Conservation (phyloP, 371 early-diverging fungal species). For the Batkoa obscura region DNA sequence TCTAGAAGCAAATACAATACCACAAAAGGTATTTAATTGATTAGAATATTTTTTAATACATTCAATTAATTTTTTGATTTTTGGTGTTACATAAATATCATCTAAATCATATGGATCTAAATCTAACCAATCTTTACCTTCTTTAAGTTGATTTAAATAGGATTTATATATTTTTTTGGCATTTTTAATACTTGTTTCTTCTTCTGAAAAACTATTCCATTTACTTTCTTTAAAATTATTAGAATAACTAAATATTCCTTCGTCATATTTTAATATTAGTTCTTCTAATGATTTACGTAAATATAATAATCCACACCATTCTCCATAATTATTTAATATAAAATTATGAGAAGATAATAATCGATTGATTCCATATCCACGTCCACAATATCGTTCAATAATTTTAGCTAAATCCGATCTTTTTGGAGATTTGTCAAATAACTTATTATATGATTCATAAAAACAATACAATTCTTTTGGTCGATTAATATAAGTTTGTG, state of each 20-base stretch:
- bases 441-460: too few species aligned
- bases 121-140: neutral
- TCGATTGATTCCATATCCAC: conserved; percentile 15
- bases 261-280: conserved; percentile 7
- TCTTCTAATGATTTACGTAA: conserved; percentile 22
- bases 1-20: conserved; percentile 65
- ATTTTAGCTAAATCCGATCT: too few species aligned
- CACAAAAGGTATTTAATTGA: conserved; percentile 31
- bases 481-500: conserved; percentile 17
- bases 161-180: conserved; percentile 11
- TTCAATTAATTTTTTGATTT: conserved; percentile 32
- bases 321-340: conserved; percentile 29
- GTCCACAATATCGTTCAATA: too few species aligned
- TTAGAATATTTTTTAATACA: too few species aligned
- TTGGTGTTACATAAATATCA: conserved; percentile 24
- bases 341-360: conserved; percentile 15
- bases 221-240: too few species aligned
- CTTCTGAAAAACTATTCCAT: conserved; percentile 8
- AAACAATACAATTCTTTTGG: conserved; percentile 28
- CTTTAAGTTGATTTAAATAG: conserved; percentile 3
- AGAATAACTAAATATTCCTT: neutral
- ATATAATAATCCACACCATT: conserved; percentile 40
- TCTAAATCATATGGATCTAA: conserved; percentile 14
- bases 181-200: conserved; percentile 4
- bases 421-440: too few species aligned